A percentile compares a stretch with the other conserved stretches of the same genome.
Conservation (phyloP, 108 stramenopile genomes). For the Fistulifera solaris region DNA sequence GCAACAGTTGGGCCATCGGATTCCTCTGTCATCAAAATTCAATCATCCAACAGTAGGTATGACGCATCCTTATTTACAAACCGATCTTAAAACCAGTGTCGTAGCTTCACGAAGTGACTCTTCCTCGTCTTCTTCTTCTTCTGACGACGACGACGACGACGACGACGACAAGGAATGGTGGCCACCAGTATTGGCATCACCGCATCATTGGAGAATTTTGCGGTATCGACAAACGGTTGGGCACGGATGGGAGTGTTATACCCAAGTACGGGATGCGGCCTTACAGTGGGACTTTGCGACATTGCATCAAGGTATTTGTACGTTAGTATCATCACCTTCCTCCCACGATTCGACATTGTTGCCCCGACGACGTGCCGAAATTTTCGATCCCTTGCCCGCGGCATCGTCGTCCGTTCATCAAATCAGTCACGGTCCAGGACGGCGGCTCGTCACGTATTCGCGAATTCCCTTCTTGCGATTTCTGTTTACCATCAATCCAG, state of each 20-base stretch:
- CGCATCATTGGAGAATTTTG: constrained; percentile 24
- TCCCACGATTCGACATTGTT: neutral
- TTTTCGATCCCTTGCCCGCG: neutral
- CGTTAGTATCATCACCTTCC: neutral
- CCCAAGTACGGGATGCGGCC: constrained; percentile 31
- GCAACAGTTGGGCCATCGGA: no score
- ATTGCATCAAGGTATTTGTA: neutral
- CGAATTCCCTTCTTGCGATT: constrained; percentile 13
- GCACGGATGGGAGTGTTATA: constrained; percentile 32
- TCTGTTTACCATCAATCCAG: constrained; percentile 37
- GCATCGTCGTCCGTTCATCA: neutral
- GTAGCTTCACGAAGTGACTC: neutral
- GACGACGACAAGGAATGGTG: neutral
- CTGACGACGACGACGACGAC: no score
- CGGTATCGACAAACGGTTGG: constrained; percentile 26
- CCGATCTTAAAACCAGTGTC: neutral
- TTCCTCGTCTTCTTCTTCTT: no score
- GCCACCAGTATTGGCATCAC: neutral
- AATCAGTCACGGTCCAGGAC: constrained; percentile 5
- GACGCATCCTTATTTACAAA: constrained; percentile 34
- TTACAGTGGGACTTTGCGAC: constrained; percentile 38
- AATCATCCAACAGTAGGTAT: constrained; percentile 36
- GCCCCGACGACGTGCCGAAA: neutral
- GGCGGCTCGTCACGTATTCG: neutral
- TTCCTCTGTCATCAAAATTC: constrained; percentile 11